Evolutionary conservation across 192 early-diverging fungal genomes (phyloP).

Genomic region (Coemansia reversa): DNA sequence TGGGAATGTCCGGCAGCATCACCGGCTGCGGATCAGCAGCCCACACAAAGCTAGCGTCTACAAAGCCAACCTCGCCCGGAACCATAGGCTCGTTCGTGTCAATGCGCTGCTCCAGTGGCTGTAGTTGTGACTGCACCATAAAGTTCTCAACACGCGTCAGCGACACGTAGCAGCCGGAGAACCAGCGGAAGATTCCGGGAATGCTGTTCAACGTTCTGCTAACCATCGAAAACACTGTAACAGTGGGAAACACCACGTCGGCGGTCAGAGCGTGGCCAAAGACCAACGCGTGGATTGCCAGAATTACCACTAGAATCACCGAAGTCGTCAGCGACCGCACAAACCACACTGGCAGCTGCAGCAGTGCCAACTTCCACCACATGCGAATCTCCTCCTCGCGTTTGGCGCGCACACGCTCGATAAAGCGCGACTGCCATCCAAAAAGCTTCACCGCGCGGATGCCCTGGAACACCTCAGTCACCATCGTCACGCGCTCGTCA

Average conservation of each 20-base stretch:
- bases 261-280: constrained; percentile 62
- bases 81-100: constrained; percentile 5
- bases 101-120: constrained; percentile 51
- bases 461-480: constrained; percentile 86
- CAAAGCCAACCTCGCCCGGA: constrained; percentile 30
- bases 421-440: constrained; percentile 79
- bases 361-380: constrained; percentile 54
- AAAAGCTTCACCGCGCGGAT: constrained; percentile 94
- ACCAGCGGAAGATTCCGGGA: constrained; percentile 59
- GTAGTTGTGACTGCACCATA: constrained; percentile 70
- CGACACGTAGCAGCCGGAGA: constrained; percentile 65
- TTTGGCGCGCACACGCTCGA: constrained; percentile 62
- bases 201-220: constrained; percentile 63
- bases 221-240: constrained; percentile 73
- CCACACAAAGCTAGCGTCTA: constrained; percentile 48
- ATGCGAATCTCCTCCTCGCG: constrained; percentile 65
- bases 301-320: constrained; percentile 62
- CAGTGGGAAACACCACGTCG: constrained; percentile 68
- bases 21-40: neutral
- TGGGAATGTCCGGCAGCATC: neutral
- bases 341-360: constrained; percentile 61
- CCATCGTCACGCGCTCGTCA: constrained; percentile 77
- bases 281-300: constrained; percentile 58
- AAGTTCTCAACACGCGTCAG: constrained; percentile 72
- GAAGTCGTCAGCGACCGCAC: constrained; percentile 55